Conservation (phyloP, 352 stramenopile genomes). For the Pythium pyrilobum region DNA sequence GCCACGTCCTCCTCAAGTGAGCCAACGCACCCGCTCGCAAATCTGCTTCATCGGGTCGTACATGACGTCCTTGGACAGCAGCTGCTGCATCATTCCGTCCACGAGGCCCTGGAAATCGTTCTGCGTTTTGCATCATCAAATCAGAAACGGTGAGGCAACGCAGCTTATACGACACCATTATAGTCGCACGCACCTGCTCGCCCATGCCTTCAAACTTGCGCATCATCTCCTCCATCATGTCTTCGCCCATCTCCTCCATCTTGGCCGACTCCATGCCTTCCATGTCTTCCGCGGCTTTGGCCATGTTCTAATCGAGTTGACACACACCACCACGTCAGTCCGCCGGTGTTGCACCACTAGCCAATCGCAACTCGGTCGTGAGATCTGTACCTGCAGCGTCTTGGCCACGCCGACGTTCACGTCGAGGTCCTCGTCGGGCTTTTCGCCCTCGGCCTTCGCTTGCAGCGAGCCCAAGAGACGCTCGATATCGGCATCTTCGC, state of each 20-base stretch:
- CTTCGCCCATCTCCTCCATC: constrained; percentile 88
- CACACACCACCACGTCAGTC: not conserved
- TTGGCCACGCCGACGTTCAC: constrained; percentile 80
- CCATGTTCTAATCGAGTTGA: constrained; percentile 63
- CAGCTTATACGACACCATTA: not conserved
- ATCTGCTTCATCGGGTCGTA: constrained; percentile 98
- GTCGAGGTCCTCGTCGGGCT: constrained; percentile 52
- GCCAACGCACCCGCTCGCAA: constrained; percentile 71
- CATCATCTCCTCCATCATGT: constrained; percentile 97
- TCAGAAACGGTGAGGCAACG: not conserved
- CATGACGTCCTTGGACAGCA: constrained; percentile 98
- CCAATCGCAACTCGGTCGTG: not conserved
- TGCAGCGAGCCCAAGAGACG: constrained; percentile 57
- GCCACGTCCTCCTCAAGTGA: not conserved
- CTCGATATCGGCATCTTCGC: constrained; percentile 61
- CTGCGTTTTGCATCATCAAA: too few relatives aligned
- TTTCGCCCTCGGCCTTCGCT: constrained; percentile 26
- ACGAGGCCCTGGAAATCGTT: constrained; percentile 92
- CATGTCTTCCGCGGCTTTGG: constrained; percentile 83
- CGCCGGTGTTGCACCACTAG: not conserved
- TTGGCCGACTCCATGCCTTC: constrained; percentile 76
- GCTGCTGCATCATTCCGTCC: constrained; percentile 97
- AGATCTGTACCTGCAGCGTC: constrained; percentile 57
- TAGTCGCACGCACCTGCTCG: constrained; percentile 69
- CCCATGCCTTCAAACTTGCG: constrained; percentile 94